A percentile compares a stretch with the other conserved stretches of the same genome.
These are phyloP conservation scores for Fusarium coffeatum DNA, from an alignment of 2,329 filamentous ascomycete species.

Conservation along the genomic window DNA sequence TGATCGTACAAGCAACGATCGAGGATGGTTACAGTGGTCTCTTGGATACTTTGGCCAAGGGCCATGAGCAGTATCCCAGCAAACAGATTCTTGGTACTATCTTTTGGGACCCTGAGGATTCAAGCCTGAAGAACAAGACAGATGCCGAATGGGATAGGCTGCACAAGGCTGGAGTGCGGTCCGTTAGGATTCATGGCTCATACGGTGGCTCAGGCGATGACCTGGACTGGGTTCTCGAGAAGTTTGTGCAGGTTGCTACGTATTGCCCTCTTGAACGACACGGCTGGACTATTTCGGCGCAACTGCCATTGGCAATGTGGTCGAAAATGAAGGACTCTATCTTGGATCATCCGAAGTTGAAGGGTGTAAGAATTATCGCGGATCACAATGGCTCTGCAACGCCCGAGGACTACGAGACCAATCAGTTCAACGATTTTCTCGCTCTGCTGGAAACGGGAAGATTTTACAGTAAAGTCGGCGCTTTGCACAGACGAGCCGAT, in stretches of 20 bases:
- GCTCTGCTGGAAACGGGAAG: background rate
- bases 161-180: background rate
- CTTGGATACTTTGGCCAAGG: background rate
- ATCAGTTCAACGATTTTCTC: background rate
- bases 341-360: background rate
- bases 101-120: background rate
- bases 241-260: background rate
- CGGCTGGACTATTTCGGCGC: slow-evolving; percentile 5
- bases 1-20: slow-evolving; percentile 16
- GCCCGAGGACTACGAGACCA: background rate
- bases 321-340: background rate
- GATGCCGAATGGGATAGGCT: background rate
- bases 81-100: background rate
- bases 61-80: accelerated
- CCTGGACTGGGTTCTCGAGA: background rate
- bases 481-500: background rate
- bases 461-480: background rate
- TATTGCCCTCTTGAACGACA: background rate
- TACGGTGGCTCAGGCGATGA: slow-evolving; percentile 1
- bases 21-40: slow-evolving; percentile 7
- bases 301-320: slow-evolving; percentile 3
- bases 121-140: background rate
- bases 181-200: slow-evolving; percentile 4
- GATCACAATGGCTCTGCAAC: slow-evolving; percentile 5
- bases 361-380: background rate